Base-by-base conservation (phyloP, 1,284 basidiomycete genomes). In the Vanrija sp. region DNA sequence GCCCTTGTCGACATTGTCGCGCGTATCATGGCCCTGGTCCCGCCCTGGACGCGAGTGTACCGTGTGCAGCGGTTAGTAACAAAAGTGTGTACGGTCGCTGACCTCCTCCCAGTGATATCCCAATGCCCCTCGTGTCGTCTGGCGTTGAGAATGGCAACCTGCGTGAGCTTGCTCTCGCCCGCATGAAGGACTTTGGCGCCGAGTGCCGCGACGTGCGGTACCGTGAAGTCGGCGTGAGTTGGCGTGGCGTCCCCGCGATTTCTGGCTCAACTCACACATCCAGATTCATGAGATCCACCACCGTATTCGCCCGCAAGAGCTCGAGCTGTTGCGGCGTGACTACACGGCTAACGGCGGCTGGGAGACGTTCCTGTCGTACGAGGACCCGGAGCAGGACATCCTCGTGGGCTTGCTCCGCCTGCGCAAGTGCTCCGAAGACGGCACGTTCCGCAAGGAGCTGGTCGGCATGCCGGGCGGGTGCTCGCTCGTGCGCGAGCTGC, bases 351-450 rank as follows among this genome's bases (percentile, higher is more conserved):
- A 98, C 68, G 95, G 91, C 3, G 91, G 95, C 23, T 99, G 96
- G 96, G 96, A 99, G 78, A 98, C 95, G 0, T 99, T 99, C 83
- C 80, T 99, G 16, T 94, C 93, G 19, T 99, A 98, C 73, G 96
- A 99, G 78, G 96, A 99, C 75, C 94, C 95, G 4, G 91, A 93
- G 74, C 85, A 85, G 59, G 96, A 99, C 69, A 98, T 99, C 69
- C 85, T 99, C 49, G 87, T 99, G 56, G 96, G 96, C 12, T 79
- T 99, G 26, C 80, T 99, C 48, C 85, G 96, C 18, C 78, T 99
- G 67, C 83, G 96, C 52, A 97, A 96, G 75, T 98, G 96, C 72
- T 94, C 91, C 3, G 88, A 91, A 55, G 92, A 95, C 61, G 94
- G 94, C 2, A 98, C 96, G 1, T 99, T 94, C 81, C 82, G 95